Evolutionary conservation across 352 stramenopile species (phyloP).

Genomic region (Phytopythium oedochilum): DNA sequence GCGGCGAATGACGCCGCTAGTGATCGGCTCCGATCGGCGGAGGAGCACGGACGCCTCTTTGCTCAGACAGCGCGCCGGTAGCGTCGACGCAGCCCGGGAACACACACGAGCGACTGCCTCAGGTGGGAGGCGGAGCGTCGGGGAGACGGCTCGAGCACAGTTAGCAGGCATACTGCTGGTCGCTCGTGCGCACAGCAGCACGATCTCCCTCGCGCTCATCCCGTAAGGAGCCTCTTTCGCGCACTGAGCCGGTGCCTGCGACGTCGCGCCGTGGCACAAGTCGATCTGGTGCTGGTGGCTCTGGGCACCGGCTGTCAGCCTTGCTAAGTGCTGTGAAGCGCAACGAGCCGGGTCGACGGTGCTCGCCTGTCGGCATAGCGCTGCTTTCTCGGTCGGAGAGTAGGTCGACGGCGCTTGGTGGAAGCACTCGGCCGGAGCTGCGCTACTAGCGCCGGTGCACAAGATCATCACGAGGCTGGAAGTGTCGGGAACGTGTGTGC

Average conservation of each 20-base stretch:
- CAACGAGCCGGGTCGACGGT: slow-evolving; percentile 32
- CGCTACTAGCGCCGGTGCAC: slow-evolving; percentile 19
- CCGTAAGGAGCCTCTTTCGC: slow-evolving; percentile 34
- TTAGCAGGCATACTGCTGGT: slow-evolving; percentile 19
- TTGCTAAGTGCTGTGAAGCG: slow-evolving; percentile 14
- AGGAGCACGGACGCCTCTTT: slow-evolving; percentile 9
- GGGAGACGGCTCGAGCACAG: slow-evolving; percentile 29
- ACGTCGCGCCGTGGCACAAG: slow-evolving; percentile 27
- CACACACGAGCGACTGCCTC: slow-evolving; percentile 29
- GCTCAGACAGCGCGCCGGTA: slow-evolving; percentile 37
- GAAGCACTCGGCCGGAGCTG: slow-evolving; percentile 34
- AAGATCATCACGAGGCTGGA: slow-evolving; percentile 9
- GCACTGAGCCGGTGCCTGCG: slow-evolving; percentile 23
- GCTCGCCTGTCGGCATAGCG: slow-evolving; percentile 31
- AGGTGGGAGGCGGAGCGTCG: slow-evolving; percentile 23
- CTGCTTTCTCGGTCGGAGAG: slow-evolving; percentile 26
- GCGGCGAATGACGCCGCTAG: slow-evolving; percentile 15
- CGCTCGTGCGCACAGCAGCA: slow-evolving; percentile 32
- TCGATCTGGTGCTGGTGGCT: slow-evolving; percentile 11
- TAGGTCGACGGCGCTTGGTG: slow-evolving; percentile 23
- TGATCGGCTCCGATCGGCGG: slow-evolving; percentile 1
- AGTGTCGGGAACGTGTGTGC: neutral
- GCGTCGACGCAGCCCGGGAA: slow-evolving; percentile 18
- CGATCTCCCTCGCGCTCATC: slow-evolving; percentile 27
- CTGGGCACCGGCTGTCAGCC: slow-evolving; percentile 8